A percentile compares a stretch with the other conserved stretches of the same genome.
Conservation (phyloP, 1,284 basidiomycete genomes). For the Sphaerobolus stellatus region DNA sequence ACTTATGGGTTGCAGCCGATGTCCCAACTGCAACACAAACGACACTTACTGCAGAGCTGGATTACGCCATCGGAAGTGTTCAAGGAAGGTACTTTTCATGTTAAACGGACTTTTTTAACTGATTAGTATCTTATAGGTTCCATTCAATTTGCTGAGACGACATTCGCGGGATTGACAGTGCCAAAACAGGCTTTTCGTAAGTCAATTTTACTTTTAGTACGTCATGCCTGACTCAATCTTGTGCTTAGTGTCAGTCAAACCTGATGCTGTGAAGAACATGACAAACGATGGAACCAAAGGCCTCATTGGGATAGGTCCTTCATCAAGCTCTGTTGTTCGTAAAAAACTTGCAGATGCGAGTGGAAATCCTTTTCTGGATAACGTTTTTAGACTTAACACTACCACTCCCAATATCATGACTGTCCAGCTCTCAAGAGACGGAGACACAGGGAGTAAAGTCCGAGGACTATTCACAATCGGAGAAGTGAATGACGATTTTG, state of each 20-base stretch:
- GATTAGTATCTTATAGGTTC: too few relatives aligned
- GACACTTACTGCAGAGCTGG: slow-evolving; percentile 54
- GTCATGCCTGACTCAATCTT: slow-evolving; percentile 1
- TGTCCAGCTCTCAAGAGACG: slow-evolving; percentile 59
- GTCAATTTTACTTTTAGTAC: slow-evolving; percentile 22
- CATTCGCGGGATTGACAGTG: slow-evolving; percentile 55
- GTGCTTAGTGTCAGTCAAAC: slow-evolving; percentile 56
- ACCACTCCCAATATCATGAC: slow-evolving; percentile 58
- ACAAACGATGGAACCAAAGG: slow-evolving; percentile 34
- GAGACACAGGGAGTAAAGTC: slow-evolving; percentile 47
- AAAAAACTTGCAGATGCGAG: slow-evolving; percentile 38
- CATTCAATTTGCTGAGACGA: slow-evolving; percentile 51
- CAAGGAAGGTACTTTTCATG: too few relatives aligned
- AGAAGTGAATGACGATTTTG: slow-evolving; percentile 54
- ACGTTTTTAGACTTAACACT: slow-evolving; percentile 58
- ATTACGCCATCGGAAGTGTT: slow-evolving; percentile 36
- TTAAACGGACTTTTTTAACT: too few relatives aligned
- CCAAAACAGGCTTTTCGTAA: slow-evolving; percentile 62
- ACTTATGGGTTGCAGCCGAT: slow-evolving; percentile 56
- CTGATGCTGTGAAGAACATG: slow-evolving; percentile 60
- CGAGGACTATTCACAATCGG: slow-evolving; percentile 60
- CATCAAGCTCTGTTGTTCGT: slow-evolving; percentile 31
- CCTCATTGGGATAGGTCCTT: slow-evolving; percentile 42
- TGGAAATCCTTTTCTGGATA: slow-evolving; percentile 58
- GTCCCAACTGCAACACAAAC: slow-evolving; percentile 49